A percentile compares a stretch with the other conserved stretches of the same genome.
Evolutionary conservation across 805 yeast species (phyloP).

Genomic region (Candida anglica): DNA sequence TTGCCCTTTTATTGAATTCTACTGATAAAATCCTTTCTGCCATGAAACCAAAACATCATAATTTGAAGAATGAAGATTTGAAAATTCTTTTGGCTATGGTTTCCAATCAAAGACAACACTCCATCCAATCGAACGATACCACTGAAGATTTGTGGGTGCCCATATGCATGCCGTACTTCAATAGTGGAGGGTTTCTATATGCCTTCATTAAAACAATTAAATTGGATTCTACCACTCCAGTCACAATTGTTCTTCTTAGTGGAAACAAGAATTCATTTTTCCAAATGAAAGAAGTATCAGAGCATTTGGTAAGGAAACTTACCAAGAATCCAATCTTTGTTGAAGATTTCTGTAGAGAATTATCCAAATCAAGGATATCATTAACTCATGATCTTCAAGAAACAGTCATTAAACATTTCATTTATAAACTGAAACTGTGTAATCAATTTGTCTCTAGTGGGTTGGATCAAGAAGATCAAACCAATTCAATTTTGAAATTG

Average conservation of each 20-base stretch:
- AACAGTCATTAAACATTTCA: slow-evolving; percentile 65
- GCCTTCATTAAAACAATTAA: slow-evolving; percentile 55
- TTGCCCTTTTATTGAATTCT: slow-evolving; percentile 68
- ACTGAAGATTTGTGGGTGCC: slow-evolving; percentile 90
- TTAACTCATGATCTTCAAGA: slow-evolving; percentile 18
- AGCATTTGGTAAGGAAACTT: slow-evolving; percentile 40
- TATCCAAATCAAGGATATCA: slow-evolving; percentile 14
- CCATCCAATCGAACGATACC: slow-evolving; percentile 20
- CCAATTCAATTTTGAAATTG: slow-evolving; percentile 33
- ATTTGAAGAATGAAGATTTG: slow-evolving; percentile 77
- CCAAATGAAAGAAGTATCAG: slow-evolving; percentile 62
- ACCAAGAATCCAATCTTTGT: slow-evolving; percentile 16
- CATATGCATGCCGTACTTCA: slow-evolving; percentile 85
- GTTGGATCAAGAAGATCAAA: slow-evolving; percentile 20
- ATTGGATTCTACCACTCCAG: slow-evolving; percentile 12
- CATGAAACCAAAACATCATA: slow-evolving; percentile 73
- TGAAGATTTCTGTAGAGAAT: slow-evolving; percentile 19
- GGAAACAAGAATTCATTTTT: slow-evolving; percentile 78
- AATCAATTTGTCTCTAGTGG: slow-evolving; percentile 63
- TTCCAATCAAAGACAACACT: slow-evolving; percentile 47
- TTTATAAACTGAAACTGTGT: slow-evolving; percentile 65
- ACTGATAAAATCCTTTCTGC: slow-evolving; percentile 64
- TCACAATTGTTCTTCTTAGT: slow-evolving; percentile 48
- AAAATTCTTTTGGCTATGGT: slow-evolving; percentile 71
- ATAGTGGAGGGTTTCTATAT: slow-evolving; percentile 81